Evolutionary conservation across 345 rosid genomes (phyloP).

Genomic region (Boechera retrofracta): DNA sequence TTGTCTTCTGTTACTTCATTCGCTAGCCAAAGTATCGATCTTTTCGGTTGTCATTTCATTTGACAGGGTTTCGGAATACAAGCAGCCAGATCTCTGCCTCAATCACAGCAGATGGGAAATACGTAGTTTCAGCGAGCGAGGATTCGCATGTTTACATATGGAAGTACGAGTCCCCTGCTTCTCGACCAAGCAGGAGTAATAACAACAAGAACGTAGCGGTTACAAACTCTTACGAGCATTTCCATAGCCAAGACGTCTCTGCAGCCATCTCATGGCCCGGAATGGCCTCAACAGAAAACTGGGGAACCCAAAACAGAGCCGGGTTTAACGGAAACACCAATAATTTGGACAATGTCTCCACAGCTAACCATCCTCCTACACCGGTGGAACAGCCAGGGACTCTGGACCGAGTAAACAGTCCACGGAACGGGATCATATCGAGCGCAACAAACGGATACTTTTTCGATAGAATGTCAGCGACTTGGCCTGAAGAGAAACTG

Average conservation of each 20-base stretch:
- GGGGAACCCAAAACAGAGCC: slow-evolving; percentile 50
- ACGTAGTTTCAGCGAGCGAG: slow-evolving; percentile 90
- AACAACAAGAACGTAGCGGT: slow-evolving; percentile 64
- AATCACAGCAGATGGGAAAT: slow-evolving; percentile 79
- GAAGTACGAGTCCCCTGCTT: slow-evolving; percentile 83
- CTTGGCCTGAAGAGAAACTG: slow-evolving; percentile 94
- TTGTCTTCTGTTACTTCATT: not conserved
- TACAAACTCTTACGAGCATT: slow-evolving; percentile 79
- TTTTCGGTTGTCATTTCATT: slow-evolving; percentile 1
- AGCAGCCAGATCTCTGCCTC: slow-evolving; percentile 92
- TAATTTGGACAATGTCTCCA: slow-evolving; percentile 59
- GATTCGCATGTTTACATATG: slow-evolving; percentile 93
- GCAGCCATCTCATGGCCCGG: slow-evolving; percentile 96
- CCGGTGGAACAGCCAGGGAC: slow-evolving; percentile 64
- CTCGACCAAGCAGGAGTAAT: slow-evolving; percentile 76
- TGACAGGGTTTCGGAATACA: slow-evolving; percentile 86
- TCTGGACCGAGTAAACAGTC: slow-evolving; percentile 55
- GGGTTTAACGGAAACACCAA: slow-evolving; percentile 31
- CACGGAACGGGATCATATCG: slow-evolving; percentile 74
- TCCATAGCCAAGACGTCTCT: slow-evolving; percentile 87
- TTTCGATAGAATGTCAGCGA: slow-evolving; percentile 85
- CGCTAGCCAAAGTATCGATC: not conserved
- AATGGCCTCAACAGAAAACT: slow-evolving; percentile 36
- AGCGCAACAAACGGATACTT: slow-evolving; percentile 84
- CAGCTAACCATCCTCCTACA: slow-evolving; percentile 83